Conservation (phyloP, 768 basidiomycete genomes). For the Sporobolomyces phaffii region DNA sequence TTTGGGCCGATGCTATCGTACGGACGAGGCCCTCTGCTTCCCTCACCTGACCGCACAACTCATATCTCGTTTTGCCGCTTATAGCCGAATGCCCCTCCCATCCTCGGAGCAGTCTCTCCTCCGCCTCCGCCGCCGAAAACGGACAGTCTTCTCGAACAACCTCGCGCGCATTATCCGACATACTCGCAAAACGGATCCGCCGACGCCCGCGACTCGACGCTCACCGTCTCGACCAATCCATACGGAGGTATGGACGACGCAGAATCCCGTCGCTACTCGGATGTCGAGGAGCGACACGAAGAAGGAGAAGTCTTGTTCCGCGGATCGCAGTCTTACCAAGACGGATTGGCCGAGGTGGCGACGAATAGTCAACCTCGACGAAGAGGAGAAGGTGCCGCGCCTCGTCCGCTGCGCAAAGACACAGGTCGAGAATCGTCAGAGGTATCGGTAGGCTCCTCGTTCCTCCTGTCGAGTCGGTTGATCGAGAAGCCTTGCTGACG, state of each 20-base stretch:
- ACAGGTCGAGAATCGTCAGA: not conserved
- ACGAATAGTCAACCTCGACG: not conserved
- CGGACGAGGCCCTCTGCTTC: not conserved
- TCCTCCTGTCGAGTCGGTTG: too few species aligned
- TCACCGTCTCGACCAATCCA: conserved; percentile 3
- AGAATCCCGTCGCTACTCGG: not conserved
- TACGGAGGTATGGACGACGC: conserved; percentile 28
- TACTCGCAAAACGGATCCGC: not conserved
- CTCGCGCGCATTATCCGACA: not conserved
- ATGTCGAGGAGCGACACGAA: not conserved
- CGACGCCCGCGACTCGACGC: not conserved
- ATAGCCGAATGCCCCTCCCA: conserved; percentile 9
- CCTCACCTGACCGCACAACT: not conserved
- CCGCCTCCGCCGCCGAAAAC: conserved; percentile 26
- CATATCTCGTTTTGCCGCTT: too few species aligned
- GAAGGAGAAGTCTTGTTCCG: conserved; percentile 29
- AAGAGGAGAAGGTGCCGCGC: not conserved
- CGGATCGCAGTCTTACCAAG: conserved; percentile 8
- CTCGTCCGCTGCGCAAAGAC: conserved; percentile 2
- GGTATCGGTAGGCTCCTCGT: too few species aligned
- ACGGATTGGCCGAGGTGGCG: conserved; percentile 1
- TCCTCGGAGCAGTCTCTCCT: conserved; percentile 14
- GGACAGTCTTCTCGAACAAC: not conserved
- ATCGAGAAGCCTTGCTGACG: too few species aligned
- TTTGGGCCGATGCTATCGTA: not conserved